A percentile compares a stretch with the other conserved stretches of the same genome.
Conservation (phyloP, 139 green algal genomes). For the Bryopsis sp. region DNA sequence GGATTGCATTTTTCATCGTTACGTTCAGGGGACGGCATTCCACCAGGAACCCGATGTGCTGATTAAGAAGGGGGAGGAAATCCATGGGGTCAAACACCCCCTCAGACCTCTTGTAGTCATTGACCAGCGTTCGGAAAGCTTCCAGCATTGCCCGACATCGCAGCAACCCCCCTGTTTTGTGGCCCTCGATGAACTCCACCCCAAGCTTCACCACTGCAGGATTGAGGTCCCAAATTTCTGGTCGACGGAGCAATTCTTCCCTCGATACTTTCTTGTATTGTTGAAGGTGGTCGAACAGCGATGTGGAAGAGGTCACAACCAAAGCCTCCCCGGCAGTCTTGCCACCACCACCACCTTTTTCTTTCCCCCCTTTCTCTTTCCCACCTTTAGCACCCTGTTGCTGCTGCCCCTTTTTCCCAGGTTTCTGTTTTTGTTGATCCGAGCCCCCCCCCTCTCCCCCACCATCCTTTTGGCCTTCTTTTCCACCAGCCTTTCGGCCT, state of each 20-base stretch:
- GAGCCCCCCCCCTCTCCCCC: too few species aligned
- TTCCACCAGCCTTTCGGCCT: too few species aligned
- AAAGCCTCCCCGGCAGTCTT: background rate
- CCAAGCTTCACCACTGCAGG: constrained; percentile 69
- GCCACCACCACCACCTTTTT: background rate
- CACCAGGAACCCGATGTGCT: constrained; percentile 17
- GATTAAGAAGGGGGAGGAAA: background rate
- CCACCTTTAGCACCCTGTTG: too few species aligned
- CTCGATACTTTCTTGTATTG: constrained; percentile 41
- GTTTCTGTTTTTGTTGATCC: too few species aligned
- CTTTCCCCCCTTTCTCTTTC: too few species aligned
- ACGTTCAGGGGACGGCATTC: constrained; percentile 56
- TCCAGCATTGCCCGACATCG: constrained; percentile 82
- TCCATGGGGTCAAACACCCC: background rate
- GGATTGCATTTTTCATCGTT: constrained; percentile 71
- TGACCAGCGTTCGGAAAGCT: constrained; percentile 31
- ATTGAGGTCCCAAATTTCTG: constrained; percentile 33
- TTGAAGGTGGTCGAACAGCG: constrained; percentile 75
- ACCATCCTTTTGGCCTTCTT: too few species aligned
- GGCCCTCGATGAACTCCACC: constrained; percentile 65
- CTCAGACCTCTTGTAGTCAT: constrained; percentile 4
- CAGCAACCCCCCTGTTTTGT: constrained; percentile 64
- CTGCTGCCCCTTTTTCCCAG: too few species aligned
- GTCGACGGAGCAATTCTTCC: background rate
- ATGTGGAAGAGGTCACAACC: background rate